These are phyloP conservation scores for Chlorella sp. DNA, from an alignment of 139 green algal species.

Conservation along the genomic window DNA sequence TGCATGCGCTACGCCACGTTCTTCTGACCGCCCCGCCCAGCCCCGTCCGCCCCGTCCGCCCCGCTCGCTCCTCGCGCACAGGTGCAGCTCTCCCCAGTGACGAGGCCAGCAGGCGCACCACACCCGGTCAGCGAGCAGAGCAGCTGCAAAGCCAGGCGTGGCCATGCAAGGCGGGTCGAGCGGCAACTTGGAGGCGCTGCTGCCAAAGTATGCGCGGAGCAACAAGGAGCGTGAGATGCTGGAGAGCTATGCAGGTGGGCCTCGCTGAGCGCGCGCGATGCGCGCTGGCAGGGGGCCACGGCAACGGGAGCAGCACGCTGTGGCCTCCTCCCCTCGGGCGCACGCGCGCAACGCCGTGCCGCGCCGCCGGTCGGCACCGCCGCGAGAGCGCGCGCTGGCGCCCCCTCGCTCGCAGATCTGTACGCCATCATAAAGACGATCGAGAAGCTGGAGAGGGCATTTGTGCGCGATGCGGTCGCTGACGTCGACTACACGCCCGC, in stretches of 20 bases:
- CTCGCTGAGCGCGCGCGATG: not conserved
- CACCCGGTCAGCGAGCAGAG: too few relatives aligned
- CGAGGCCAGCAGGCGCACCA: too few relatives aligned
- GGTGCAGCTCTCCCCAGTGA: too few relatives aligned
- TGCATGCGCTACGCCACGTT: too few relatives aligned
- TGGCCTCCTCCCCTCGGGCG: not conserved
- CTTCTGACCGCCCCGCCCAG: too few relatives aligned
- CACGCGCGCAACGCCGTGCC: not conserved
- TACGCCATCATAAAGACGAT: slow-evolving; percentile 93
- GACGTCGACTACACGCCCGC: slow-evolving; percentile 83
- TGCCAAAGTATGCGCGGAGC: slow-evolving; percentile 19
- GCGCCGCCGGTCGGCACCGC: not conserved
- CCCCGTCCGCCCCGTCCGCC: too few relatives aligned
- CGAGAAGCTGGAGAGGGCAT: slow-evolving; percentile 92
- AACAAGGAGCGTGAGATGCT: slow-evolving; percentile 82
- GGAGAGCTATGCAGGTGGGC: slow-evolving; percentile 76
- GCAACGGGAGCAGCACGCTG: not conserved
- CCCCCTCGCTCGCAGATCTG: slow-evolving; percentile 66
- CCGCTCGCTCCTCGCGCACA: too few relatives aligned
- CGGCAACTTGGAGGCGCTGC: not conserved
- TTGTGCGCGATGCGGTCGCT: slow-evolving; percentile 76
- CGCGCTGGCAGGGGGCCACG: not conserved
- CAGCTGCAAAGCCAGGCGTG: too few relatives aligned
- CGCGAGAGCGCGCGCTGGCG: not conserved
- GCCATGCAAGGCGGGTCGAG: too few relatives aligned